phyloP scores from a whole-genome alignment of 2,329 filamentous ascomycete genomes.

The Claviceps citrina region DNA sequence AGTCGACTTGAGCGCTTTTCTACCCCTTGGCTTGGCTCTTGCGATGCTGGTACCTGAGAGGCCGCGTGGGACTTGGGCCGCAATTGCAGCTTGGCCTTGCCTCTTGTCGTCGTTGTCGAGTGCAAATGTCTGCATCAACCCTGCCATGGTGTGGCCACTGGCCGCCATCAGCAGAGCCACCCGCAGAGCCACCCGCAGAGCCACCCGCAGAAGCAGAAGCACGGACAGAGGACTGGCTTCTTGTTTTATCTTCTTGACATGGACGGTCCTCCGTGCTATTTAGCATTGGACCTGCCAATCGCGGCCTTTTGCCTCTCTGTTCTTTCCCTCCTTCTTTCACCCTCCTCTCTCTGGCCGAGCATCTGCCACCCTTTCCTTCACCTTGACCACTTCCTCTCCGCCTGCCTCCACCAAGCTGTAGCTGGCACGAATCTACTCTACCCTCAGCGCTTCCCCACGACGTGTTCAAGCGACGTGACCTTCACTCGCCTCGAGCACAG shows the following conservation, averaged over 20 bases:
- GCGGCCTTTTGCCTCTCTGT: not conserved
- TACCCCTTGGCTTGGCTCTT: too few species aligned
- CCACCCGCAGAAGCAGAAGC: too few species aligned
- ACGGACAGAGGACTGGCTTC: not conserved
- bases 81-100: too few species aligned
- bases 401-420: not conserved
- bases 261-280: too few species aligned
- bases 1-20: not conserved
- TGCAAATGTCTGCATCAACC: too few species aligned
- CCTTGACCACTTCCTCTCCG: not conserved
- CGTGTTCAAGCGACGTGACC: conserved; percentile 1
- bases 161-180: too few species aligned
- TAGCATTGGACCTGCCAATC: conserved; percentile 5
- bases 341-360: not conserved
- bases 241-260: not conserved
- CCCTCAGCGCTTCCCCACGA: not conserved
- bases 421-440: not conserved
- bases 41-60: conserved; percentile 2
- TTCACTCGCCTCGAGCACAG: conserved; percentile 4
- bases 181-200: too few species aligned
- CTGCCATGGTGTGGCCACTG: too few species aligned
- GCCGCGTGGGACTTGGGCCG: conserved; percentile 5
- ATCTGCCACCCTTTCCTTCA: not conserved
- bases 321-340: too few species aligned
- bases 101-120: too few species aligned